Percentiles rank a stretch among this genome's conserved stretches.
phyloP scores from a whole-genome alignment of 2,329 filamentous ascomycete genomes.

The Teratosphaeria zuluensis region DNA sequence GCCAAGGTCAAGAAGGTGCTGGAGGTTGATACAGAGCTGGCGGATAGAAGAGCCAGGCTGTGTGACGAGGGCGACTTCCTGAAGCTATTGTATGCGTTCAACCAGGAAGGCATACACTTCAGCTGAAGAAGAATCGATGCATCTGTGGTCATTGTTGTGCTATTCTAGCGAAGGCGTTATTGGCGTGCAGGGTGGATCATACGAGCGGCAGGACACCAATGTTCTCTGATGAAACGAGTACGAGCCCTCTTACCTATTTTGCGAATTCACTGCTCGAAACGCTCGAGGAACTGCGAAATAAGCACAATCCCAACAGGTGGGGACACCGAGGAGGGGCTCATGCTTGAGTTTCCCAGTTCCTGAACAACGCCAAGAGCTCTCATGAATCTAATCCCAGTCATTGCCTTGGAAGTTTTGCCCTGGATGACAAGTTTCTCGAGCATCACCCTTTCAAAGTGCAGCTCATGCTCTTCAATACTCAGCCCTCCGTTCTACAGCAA shows the following conservation, averaged over 20 bases:
- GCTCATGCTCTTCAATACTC: background rate
- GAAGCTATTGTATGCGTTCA: conserved; percentile 71
- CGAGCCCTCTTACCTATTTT: too few species aligned
- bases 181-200: background rate
- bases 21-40: conserved; percentile 67
- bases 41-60: conserved; percentile 71
- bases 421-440: too few species aligned
- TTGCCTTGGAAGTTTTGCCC: too few species aligned
- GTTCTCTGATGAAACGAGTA: too few species aligned
- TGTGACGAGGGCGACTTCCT: conserved; percentile 92
- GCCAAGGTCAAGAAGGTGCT: conserved; percentile 81
- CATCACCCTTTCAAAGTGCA: background rate
- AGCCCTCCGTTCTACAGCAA: background rate
- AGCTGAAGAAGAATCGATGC: conserved; percentile 2
- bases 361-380: background rate
- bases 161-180: background rate
- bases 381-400: background rate
- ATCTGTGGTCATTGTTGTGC: background rate
- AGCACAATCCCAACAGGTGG: background rate
- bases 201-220: too few species aligned
- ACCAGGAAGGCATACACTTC: conserved; percentile 89
- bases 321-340: background rate
- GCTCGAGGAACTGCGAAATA: background rate
- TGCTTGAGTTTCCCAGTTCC: background rate
- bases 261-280: background rate